A percentile compares a stretch with the other conserved stretches of the same genome.
Conservation (phyloP, 1,284 basidiomycete genomes). For the Takashimella koratensis region DNA sequence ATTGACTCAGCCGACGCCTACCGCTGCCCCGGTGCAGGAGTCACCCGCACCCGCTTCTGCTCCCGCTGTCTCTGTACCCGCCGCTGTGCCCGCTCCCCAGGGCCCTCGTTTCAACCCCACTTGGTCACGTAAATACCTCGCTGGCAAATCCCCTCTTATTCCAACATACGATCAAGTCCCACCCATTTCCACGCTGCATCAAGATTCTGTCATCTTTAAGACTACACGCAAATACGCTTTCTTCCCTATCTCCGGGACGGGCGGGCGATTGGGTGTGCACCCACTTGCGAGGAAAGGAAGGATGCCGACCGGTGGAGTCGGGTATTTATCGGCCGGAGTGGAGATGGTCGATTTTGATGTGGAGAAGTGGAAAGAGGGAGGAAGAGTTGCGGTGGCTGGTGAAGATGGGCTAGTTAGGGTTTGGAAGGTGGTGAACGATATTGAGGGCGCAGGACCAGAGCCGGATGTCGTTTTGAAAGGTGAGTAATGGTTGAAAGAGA, state of each 20-base stretch:
- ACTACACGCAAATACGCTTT: conserved; percentile 39
- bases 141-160: conserved; percentile 49
- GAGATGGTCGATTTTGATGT: conserved; percentile 49
- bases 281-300: conserved; percentile 46
- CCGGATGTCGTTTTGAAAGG: conserved; percentile 31
- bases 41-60: neutral
- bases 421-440: conserved; percentile 36
- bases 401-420: conserved; percentile 49
- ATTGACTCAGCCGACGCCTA: neutral
- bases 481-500: conserved; percentile 4
- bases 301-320: conserved; percentile 40
- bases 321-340: conserved; percentile 43
- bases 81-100: neutral
- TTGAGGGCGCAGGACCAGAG: conserved; percentile 36
- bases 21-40: neutral
- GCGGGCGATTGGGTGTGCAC: conserved; percentile 50
- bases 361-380: conserved; percentile 35
- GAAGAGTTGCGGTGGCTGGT: conserved; percentile 45
- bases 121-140: conserved; percentile 51
- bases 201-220: conserved; percentile 46
- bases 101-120: conserved; percentile 32
- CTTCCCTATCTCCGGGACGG: conserved; percentile 51
- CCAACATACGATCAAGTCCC: conserved; percentile 51
- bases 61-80: neutral
- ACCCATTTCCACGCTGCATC: conserved; percentile 43